Evolutionary conservation across 257 asterid genomes (phyloP).

Genomic region (Petrea volubilis): DNA sequence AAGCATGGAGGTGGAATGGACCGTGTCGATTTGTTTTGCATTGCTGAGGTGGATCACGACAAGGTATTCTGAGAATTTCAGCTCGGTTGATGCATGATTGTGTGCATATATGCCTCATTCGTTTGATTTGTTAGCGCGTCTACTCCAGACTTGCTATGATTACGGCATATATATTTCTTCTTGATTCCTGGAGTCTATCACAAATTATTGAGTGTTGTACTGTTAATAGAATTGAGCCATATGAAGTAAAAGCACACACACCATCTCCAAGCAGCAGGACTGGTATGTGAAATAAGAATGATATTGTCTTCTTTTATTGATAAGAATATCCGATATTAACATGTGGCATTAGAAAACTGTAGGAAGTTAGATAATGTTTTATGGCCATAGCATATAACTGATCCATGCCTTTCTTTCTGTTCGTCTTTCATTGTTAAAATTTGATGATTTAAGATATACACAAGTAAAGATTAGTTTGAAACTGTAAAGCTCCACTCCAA

Average conservation of each 20-base stretch:
- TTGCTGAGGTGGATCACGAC: constrained; percentile 54
- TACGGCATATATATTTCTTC: not conserved
- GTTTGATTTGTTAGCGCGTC: not conserved
- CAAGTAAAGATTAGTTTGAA: not conserved
- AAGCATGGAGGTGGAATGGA: constrained; percentile 79
- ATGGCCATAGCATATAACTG: not conserved
- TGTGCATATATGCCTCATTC: not conserved
- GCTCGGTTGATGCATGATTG: not conserved
- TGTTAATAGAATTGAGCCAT: not conserved
- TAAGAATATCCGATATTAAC: not conserved
- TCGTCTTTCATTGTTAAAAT: not conserved
- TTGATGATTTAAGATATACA: not conserved
- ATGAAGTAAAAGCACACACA: not conserved
- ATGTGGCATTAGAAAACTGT: not conserved
- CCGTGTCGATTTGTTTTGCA: constrained; percentile 50
- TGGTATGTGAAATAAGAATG: constrained; percentile 1
- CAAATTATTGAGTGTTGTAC: not conserved
- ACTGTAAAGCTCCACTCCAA: not conserved
- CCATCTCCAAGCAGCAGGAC: not conserved
- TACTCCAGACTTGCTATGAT: not conserved
- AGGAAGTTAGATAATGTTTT: not conserved
- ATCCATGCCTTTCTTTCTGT: not conserved
- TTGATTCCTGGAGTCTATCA: not conserved
- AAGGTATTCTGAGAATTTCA: constrained; percentile 43
- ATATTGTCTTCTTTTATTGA: not conserved